These are phyloP conservation scores for Whalleya microplaca DNA, from an alignment of 2,329 filamentous ascomycete species.

Conservation along the genomic window DNA sequence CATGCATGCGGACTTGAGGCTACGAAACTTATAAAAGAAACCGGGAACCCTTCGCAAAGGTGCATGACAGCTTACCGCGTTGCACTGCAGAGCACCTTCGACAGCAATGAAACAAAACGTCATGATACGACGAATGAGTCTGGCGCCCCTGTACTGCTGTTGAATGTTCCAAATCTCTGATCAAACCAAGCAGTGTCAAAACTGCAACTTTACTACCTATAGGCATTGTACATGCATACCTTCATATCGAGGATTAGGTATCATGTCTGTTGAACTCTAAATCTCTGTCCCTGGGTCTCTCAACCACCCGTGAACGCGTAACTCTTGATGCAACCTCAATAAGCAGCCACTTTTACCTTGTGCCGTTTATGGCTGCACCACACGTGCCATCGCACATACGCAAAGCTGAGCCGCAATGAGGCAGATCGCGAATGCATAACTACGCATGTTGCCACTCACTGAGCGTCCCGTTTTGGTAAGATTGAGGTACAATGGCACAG, in stretches of 20 bases:
- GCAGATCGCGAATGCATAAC: neutral
- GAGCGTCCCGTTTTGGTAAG: neutral
- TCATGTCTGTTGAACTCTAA: conserved; percentile 1
- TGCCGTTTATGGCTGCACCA: neutral
- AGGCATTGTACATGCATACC: neutral
- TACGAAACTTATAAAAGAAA: neutral
- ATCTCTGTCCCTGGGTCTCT: neutral
- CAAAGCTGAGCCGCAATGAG: conserved; percentile 17
- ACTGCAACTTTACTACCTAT: neutral
- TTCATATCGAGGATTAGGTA: neutral
- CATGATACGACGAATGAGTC: conserved; percentile 5
- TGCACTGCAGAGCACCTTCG: conserved; percentile 21
- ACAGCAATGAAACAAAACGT: conserved; percentile 19
- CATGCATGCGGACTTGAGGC: no score
- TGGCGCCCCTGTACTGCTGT: neutral
- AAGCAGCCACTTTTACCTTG: neutral
- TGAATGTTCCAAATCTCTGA: neutral
- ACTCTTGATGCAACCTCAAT: neutral
- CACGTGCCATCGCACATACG: conserved; percentile 1
- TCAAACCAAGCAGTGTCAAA: neutral
- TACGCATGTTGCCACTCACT: neutral
- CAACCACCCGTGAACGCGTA: neutral
- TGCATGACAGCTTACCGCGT: conserved; percentile 17
- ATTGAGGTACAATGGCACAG: neutral
- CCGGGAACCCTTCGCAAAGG: conserved; percentile 3